A percentile compares a stretch with the other conserved stretches of the same genome.
These are phyloP conservation scores for Berberis thunbergii DNA, from an alignment of 164 flowering plant genomes.

Conservation along the genomic window DNA sequence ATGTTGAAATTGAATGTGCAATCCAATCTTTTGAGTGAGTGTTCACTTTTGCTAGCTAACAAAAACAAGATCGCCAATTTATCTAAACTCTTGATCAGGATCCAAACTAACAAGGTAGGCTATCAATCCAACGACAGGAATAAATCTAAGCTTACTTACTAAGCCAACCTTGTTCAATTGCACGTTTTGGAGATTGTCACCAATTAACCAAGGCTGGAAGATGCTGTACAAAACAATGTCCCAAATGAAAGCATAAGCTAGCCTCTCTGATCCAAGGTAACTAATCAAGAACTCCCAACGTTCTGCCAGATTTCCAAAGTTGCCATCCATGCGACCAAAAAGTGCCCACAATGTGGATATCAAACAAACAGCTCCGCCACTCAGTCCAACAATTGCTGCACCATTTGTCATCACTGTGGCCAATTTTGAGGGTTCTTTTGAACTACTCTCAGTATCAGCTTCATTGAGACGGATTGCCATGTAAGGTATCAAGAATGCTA, in stretches of 20 bases:
- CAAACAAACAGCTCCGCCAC: conserved; percentile 53
- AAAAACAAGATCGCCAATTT: background rate
- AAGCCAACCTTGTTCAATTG: conserved; percentile 29
- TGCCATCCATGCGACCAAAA: conserved; percentile 63
- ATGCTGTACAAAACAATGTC: conserved; percentile 67
- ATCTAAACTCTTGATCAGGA: conserved; percentile 21
- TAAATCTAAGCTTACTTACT: conserved; percentile 55
- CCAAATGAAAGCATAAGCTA: conserved; percentile 97
- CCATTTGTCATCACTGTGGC: conserved; percentile 56
- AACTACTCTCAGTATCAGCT: conserved; percentile 21
- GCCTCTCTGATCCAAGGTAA: conserved; percentile 76
- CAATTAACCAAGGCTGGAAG: conserved; percentile 95
- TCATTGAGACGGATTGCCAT: conserved; percentile 90
- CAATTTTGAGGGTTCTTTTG: conserved; percentile 44
- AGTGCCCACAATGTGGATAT: conserved; percentile 63
- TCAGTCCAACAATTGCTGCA: conserved; percentile 65
- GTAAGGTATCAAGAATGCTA: conserved; percentile 91
- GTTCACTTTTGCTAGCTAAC: no score
- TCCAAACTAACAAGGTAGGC: conserved; percentile 62
- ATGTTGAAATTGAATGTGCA: no score
- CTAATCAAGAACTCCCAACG: conserved; percentile 59
- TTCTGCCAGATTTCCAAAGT: conserved; percentile 53
- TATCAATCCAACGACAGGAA: conserved; percentile 73
- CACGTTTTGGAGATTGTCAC: conserved; percentile 72
- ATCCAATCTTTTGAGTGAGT: no score